These are phyloP conservation scores for Fusarium floridanum DNA, from an alignment of 2,329 filamentous ascomycete genomes.

Conservation along the genomic window DNA sequence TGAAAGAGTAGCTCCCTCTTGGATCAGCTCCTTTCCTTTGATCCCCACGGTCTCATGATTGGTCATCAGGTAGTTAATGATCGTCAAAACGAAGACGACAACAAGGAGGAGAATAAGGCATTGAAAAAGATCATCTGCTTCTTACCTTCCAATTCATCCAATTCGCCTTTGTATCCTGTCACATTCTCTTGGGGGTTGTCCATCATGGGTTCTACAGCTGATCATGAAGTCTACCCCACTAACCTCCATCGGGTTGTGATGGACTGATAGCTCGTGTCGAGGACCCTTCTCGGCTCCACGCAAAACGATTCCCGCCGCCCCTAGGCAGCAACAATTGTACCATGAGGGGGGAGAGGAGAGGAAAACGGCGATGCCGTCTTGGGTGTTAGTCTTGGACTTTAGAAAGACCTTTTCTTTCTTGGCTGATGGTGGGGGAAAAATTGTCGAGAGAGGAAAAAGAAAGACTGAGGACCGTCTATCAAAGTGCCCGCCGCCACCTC, in stretches of 20 bases:
- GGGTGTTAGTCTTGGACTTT: background rate
- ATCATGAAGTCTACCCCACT: constrained; percentile 35
- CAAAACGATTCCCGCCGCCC: constrained; percentile 9
- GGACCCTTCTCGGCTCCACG: constrained; percentile 17
- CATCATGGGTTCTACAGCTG: constrained; percentile 38
- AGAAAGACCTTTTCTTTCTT: background rate
- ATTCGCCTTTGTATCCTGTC: background rate
- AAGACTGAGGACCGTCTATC: constrained; percentile 3
- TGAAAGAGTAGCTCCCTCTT: background rate
- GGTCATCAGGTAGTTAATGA: background rate
- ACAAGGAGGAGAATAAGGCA: background rate
- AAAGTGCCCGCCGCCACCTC: constrained; percentile 12
- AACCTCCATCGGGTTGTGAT: constrained; percentile 30
- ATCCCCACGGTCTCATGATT: constrained; percentile 11
- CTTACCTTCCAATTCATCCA: background rate
- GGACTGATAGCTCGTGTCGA: constrained; percentile 14
- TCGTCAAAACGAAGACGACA: background rate
- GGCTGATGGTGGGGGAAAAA: background rate
- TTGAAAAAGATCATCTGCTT: background rate
- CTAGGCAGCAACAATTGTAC: constrained; percentile 44
- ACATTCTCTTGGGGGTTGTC: background rate
- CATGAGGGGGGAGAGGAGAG: background rate
- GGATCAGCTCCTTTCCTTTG: background rate
- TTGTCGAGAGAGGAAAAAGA: background rate
- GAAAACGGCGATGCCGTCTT: constrained; percentile 13